A percentile compares a stretch with the other conserved stretches of the same genome.
These are phyloP conservation scores for Lepidium didymum DNA, from an alignment of 345 rosid genomes.

Conservation along the genomic window DNA sequence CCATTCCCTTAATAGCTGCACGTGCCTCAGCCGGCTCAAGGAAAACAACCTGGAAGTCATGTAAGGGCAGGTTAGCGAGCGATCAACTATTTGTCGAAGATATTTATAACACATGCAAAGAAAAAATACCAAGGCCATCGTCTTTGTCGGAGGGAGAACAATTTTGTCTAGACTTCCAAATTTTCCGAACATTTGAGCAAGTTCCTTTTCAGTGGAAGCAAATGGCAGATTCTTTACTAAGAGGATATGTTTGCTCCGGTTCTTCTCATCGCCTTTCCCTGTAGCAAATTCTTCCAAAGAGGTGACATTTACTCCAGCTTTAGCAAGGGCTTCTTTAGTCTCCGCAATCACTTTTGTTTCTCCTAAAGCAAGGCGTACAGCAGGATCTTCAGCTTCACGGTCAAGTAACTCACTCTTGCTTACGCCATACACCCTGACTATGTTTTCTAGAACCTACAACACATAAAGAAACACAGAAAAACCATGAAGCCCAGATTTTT, in stretches of 20 bases:
- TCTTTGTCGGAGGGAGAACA: constrained; percentile 80
- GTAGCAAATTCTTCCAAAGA: constrained; percentile 65
- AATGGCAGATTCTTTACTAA: constrained; percentile 87
- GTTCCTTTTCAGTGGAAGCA: constrained; percentile 78
- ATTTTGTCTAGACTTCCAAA: constrained; percentile 81
- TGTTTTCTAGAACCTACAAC: constrained; percentile 71
- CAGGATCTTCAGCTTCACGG: constrained; percentile 85
- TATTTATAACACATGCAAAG: neutral
- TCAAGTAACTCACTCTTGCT: constrained; percentile 92
- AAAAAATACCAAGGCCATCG: constrained; percentile 75
- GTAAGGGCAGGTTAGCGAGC: constrained; percentile 2
- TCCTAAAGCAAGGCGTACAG: constrained; percentile 91
- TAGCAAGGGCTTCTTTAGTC: constrained; percentile 73
- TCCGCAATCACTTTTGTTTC: constrained; percentile 94
- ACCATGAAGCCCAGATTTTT: neutral
- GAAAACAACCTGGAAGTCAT: constrained; percentile 61
- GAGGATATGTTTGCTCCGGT: constrained; percentile 80
- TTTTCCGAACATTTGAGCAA: constrained; percentile 73
- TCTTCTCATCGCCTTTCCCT: constrained; percentile 47
- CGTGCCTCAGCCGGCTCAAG: constrained; percentile 88
- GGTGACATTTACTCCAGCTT: constrained; percentile 72
- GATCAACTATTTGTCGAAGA: neutral
- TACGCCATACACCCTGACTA: constrained; percentile 75
- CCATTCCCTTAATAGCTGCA: constrained; percentile 78
- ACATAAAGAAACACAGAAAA: neutral